Percentiles rank a stretch among this genome's conserved stretches.
phyloP scores from a whole-genome alignment of 1,284 basidiomycete genomes.

The Blastosporella zonata region DNA sequence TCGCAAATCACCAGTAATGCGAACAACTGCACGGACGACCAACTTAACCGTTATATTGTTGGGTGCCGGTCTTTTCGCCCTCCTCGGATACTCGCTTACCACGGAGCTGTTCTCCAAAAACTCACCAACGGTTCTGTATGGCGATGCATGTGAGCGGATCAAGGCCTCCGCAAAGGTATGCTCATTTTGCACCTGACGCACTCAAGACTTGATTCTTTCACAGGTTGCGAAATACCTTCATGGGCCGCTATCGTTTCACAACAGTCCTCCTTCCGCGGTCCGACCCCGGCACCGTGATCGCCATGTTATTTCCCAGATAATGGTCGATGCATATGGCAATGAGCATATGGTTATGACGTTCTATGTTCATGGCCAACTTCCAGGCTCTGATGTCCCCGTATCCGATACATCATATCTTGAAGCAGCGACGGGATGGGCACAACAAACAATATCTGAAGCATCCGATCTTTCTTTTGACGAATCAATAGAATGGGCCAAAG shows the following conservation, averaged over 20 bases:
- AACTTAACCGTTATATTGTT: slow-evolving; percentile 83
- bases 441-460: slow-evolving; percentile 37
- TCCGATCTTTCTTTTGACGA: slow-evolving; percentile 56
- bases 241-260: slow-evolving; percentile 68
- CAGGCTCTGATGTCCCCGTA: slow-evolving; percentile 29
- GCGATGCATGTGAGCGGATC: slow-evolving; percentile 83
- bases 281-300: slow-evolving; percentile 78
- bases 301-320: slow-evolving; percentile 72
- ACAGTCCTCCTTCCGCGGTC: slow-evolving; percentile 65
- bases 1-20: slow-evolving; percentile 56
- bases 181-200: not conserved
- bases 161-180: slow-evolving; percentile 67
- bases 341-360: slow-evolving; percentile 83
- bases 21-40: slow-evolving; percentile 77
- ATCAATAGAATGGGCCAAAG: slow-evolving; percentile 42
- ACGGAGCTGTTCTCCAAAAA: slow-evolving; percentile 92
- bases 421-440: slow-evolving; percentile 39
- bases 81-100: slow-evolving; percentile 82
- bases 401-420: slow-evolving; percentile 43
- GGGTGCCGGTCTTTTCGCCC: slow-evolving; percentile 77
- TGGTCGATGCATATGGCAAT: slow-evolving; percentile 62
- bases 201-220: slow-evolving; percentile 14
- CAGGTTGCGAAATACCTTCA: slow-evolving; percentile 68
- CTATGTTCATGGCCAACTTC: slow-evolving; percentile 60
- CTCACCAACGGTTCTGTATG: slow-evolving; percentile 87